A percentile compares a stretch with the other conserved stretches of the same genome.
phyloP scores from a whole-genome alignment of 2,329 filamentous ascomycete genomes.

The Emmonsia crescens region DNA sequence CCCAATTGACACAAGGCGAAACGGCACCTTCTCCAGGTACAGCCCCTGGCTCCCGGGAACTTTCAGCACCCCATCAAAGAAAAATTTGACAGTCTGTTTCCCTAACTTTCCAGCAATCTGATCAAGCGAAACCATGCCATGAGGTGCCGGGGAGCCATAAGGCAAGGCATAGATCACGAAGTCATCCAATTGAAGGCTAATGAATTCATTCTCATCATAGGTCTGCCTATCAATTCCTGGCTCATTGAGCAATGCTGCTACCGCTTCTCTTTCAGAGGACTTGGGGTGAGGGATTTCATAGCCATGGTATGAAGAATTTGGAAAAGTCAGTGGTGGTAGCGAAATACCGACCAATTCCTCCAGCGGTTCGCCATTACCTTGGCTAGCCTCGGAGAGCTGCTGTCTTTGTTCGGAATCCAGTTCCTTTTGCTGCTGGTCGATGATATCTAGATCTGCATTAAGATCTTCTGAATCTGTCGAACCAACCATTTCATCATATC shows the following conservation, averaged over 20 bases:
- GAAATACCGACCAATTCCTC: slow-evolving; percentile 4
- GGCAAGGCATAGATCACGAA: slow-evolving; percentile 47
- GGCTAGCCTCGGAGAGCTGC: not conserved
- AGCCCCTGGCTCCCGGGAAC: slow-evolving; percentile 9
- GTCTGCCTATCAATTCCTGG: slow-evolving; percentile 9
- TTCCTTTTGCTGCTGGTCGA: not conserved
- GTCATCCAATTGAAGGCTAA: slow-evolving; percentile 44
- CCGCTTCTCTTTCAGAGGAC: slow-evolving; percentile 22
- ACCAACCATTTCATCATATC: not conserved
- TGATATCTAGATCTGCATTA: not conserved
- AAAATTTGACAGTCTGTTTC: slow-evolving; percentile 29
- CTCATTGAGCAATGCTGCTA: slow-evolving; percentile 22
- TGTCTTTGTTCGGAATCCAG: not conserved
- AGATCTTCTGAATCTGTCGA: not conserved
- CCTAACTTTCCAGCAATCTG: slow-evolving; percentile 36
- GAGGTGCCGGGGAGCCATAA: slow-evolving; percentile 22
- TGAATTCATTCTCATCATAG: slow-evolving; percentile 14
- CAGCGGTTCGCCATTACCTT: not conserved
- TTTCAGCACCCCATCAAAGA: slow-evolving; percentile 52
- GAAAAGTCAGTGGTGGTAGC: slow-evolving; percentile 14
- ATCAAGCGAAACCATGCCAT: slow-evolving; percentile 48
- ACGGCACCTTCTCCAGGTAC: slow-evolving; percentile 48
- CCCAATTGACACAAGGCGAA: slow-evolving; percentile 52
- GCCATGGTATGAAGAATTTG: slow-evolving; percentile 19
- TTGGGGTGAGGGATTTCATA: slow-evolving; percentile 12